Base-by-base conservation (phyloP, 192 early-diverging fungal species). In the Lobulomyces angularis region DNA sequence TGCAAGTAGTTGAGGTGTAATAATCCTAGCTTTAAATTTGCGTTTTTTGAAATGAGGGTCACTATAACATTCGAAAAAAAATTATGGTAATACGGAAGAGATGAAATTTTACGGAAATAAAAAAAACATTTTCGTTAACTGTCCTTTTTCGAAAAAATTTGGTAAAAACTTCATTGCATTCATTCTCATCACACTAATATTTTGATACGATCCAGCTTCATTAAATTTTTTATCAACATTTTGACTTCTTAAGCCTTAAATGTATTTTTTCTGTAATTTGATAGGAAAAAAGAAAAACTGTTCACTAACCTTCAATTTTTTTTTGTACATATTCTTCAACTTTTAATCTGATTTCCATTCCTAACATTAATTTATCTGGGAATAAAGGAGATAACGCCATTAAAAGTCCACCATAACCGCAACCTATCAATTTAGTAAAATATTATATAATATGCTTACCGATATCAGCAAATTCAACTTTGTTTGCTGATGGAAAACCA, bases 21-120 rank as follows among this genome's bases (percentile, higher is more conserved):
- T 88, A 45, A 99, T 97, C 25, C 96, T 72, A 0, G 90, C 88
- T 68, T 96, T 95, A 68, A 96, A 90, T 61, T 97, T 99, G 51
- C 85, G 79, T 46, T 86, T 90, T 58, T 99, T 99, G 61, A 99
- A 99, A 53, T 99, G 93, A 22, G 96, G 96, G 58, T 99, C 96
- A 31, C n/a, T n/a, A n/a, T n/a, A n/a, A n/a, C n/a, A n/a, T n/a
- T n/a, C n/a, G n/a, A n/a, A n/a, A n/a, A n/a, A n/a, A n/a, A n/a
- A n/a, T n/a, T n/a, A n/a, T n/a, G n/a, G n/a, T n/a, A n/a, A n/a
- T n/a, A n/a, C n/a, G n/a, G n/a, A n/a, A n/a, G n/a, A n/a, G n/a
- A n/a, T n/a, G n/a, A n/a, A n/a, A n/a, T n/a, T n/a, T n/a, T n/a
- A n/a, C n/a, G 96, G 91, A 53, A 97, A 99, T 45, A 99, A 69